Evolutionary conservation across 805 yeast genomes (phyloP).

Genomic region (Pichia exigua): DNA sequence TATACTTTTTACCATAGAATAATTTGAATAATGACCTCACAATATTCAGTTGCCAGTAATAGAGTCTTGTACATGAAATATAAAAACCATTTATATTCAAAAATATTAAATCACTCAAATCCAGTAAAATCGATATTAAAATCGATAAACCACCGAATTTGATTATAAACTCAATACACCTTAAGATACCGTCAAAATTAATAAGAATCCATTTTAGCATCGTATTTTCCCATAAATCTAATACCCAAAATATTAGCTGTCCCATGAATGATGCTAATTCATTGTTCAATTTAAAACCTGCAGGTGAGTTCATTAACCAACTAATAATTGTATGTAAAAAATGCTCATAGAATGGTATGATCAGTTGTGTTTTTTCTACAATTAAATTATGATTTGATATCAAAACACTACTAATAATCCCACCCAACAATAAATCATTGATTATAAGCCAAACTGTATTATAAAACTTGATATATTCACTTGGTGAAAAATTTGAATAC

Average conservation of each 20-base stretch:
- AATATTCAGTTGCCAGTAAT: conserved; percentile 62
- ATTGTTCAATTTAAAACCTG: conserved; percentile 84
- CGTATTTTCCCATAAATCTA: conserved; percentile 50
- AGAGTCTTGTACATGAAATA: conserved; percentile 69
- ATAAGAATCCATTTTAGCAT: conserved; percentile 12
- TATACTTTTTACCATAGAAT: conserved; percentile 84
- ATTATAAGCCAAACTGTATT: conserved; percentile 82
- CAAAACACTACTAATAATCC: conserved; percentile 44
- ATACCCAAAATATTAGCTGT: conserved; percentile 78
- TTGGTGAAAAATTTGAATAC: conserved; percentile 32
- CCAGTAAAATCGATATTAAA: conserved; percentile 57
- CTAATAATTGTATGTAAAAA: conserved; percentile 35
- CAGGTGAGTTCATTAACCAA: conserved; percentile 86
- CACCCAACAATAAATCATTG: conserved; percentile 76
- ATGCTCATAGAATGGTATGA: conserved; percentile 29
- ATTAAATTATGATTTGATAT: conserved; percentile 14
- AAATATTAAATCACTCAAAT: conserved; percentile 52
- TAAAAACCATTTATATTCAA: conserved; percentile 74
- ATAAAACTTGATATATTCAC: conserved; percentile 69
- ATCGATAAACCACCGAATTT: conserved; percentile 55
- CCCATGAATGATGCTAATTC: conserved; percentile 83
- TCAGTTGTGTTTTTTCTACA: background rate
- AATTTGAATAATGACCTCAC: conserved; percentile 70
- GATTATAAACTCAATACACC: conserved; percentile 13
- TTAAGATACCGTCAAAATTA: conserved; percentile 13